Evolutionary conservation across 306 rosid species (phyloP), one percentile per base, ranked within the genome.

Genomic region (Casuarina equisetifolia): DNA sequence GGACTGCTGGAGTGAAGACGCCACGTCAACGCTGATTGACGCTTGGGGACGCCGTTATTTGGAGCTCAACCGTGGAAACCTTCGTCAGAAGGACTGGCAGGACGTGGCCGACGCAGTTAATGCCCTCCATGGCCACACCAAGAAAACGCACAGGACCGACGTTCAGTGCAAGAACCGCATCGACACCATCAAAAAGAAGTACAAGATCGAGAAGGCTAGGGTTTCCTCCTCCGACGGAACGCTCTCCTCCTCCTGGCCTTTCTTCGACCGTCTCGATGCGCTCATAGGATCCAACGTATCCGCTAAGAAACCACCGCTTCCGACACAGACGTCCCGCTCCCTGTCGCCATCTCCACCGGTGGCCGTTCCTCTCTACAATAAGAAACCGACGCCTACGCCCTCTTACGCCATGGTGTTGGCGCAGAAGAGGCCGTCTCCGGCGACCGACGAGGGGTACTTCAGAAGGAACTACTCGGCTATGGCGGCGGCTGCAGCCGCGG

Each of bases 71-170:
- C 97, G 98, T 12, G 98, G 98, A 11, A 92, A 92, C 63, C 98
- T 94, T 82, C 97, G 98, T 7, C 98, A 90, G 86, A 94, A 94
- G 80, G 98, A 94, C 69, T 94, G 98, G 98, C 95, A 92, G 80
- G 98, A 94, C 6, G 97, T 94, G 19, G 98, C 98, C 2, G 98
- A 94, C 70, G 85, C 97, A 52, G 98, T 94, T 74, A 94, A 94
- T 83, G 89, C 93, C 16, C 97, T 92, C 46, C 98, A 94, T 8
- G 98, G 97, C 73, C 93, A 80, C 74, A 89, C 95, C 13, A 90
- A 92, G 87, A 94, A 94, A 80, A 92, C 98, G 11, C 87, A 88
- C 82, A 93, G 98, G 15, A 92, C 98, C 3, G 98, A 94, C 53
- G 95, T 94, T 10, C 98, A 94, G 96, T 94, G 98, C 51, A 94